Evolutionary conservation across 1,284 basidiomycete species (phyloP).

Genomic region (Boletus chippewaensis): DNA sequence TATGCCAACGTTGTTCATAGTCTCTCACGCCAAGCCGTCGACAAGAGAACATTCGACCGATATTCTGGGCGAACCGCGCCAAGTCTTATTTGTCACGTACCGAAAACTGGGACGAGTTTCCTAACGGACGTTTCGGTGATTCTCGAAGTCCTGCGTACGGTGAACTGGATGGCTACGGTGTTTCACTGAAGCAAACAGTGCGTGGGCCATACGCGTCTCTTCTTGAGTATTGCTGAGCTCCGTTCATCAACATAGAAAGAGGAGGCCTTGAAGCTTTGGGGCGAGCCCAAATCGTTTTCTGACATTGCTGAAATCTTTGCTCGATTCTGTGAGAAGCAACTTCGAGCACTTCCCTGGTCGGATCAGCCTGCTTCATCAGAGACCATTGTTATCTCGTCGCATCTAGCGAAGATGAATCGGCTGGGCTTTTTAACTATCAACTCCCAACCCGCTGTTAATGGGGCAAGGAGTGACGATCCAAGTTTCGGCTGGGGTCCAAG

Average conservation of each 20-base stretch:
- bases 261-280: constrained; percentile 86
- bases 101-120: constrained; percentile 98
- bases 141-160: constrained; percentile 95
- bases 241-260: constrained; percentile 49
- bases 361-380: constrained; percentile 83
- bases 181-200: constrained; percentile 78
- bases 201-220: constrained; percentile 24
- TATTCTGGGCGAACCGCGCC: constrained; percentile 93
- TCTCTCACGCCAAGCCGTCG: constrained; percentile 86
- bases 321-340: constrained; percentile 67
- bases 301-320: constrained; percentile 77
- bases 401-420: constrained; percentile 81
- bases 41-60: constrained; percentile 85
- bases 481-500: constrained; percentile 92
- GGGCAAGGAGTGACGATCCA: constrained; percentile 79
- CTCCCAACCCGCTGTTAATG: constrained; percentile 96
- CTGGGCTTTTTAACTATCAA: constrained; percentile 96
- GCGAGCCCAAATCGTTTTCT: constrained; percentile 59
- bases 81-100: constrained; percentile 90
- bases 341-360: constrained; percentile 91
- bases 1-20: constrained; percentile 33
- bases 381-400: constrained; percentile 75
- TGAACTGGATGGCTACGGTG: constrained; percentile 93
- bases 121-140: constrained; percentile 97
- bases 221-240: constrained; percentile 4